phyloP scores from a whole-genome alignment of 2,329 filamentous ascomycete genomes.

The Hymenoscyphus infarciens region DNA sequence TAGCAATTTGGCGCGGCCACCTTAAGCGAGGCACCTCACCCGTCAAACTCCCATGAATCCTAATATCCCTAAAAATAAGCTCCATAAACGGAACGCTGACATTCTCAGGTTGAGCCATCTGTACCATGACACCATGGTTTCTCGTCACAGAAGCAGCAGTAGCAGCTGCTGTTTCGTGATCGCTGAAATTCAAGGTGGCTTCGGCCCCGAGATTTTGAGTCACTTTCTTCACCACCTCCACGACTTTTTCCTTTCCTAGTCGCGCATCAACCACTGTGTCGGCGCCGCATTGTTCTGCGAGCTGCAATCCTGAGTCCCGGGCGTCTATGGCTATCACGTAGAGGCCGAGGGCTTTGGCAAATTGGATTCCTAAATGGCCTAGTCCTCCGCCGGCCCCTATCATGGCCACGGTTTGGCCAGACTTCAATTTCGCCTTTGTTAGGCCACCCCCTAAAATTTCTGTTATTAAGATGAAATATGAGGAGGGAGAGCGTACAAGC shows the following conservation, averaged over 20 bases:
- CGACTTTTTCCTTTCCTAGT: slow-evolving; percentile 44
- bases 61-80: slow-evolving; percentile 51
- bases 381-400: slow-evolving; percentile 50
- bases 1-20: background rate
- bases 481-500: background rate
- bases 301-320: slow-evolving; percentile 48
- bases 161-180: slow-evolving; percentile 47
- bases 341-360: slow-evolving; percentile 49
- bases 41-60: slow-evolving; percentile 44
- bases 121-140: slow-evolving; percentile 56
- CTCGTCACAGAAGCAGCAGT: slow-evolving; percentile 52
- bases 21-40: slow-evolving; percentile 8
- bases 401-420: slow-evolving; percentile 41
- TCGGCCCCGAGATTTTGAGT: slow-evolving; percentile 50
- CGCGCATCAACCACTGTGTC: slow-evolving; percentile 52
- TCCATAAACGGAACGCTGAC: slow-evolving; percentile 42
- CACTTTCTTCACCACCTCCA: slow-evolving; percentile 44
- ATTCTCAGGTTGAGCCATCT: slow-evolving; percentile 51
- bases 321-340: slow-evolving; percentile 52
- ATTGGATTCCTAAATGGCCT: slow-evolving; percentile 49
- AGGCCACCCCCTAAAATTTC: slow-evolving; percentile 36
- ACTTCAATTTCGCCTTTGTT: slow-evolving; percentile 34
- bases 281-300: slow-evolving; percentile 47
- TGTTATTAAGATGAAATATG: background rate
- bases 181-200: slow-evolving; percentile 51